Percentiles rank a stretch among this genome's conserved stretches.
Conservation (phyloP, 495 filamentous ascomycete species). For the Pyrenopolyporus hunteri region DNA sequence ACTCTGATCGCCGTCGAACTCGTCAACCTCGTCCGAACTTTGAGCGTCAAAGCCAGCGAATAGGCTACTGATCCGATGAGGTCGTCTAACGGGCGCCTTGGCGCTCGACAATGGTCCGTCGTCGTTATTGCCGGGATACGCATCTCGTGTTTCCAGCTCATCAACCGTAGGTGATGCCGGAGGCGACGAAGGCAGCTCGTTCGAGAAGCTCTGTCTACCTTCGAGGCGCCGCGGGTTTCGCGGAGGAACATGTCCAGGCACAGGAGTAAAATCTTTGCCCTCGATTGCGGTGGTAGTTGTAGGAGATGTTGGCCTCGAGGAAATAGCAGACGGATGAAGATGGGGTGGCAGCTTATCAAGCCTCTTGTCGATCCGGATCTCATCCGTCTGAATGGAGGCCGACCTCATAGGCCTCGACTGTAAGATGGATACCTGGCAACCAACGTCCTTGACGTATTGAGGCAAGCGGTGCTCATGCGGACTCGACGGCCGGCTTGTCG, state of each 20-base stretch:
- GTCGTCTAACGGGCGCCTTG: slow-evolving; percentile 67
- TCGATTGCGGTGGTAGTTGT: slow-evolving; percentile 37
- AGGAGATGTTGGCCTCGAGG: slow-evolving; percentile 61
- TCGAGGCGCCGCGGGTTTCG: slow-evolving; percentile 59
- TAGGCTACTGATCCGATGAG: slow-evolving; percentile 78
- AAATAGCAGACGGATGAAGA: slow-evolving; percentile 74
- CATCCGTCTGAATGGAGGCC: slow-evolving; percentile 84
- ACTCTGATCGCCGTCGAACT: slow-evolving; percentile 67
- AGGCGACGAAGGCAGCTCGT: slow-evolving; percentile 55
- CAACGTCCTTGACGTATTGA: slow-evolving; percentile 60
- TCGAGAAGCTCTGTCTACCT: slow-evolving; percentile 49
- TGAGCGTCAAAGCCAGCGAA: slow-evolving; percentile 77
- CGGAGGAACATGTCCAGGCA: slow-evolving; percentile 57
- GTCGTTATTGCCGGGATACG: slow-evolving; percentile 83
- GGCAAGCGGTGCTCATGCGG: slow-evolving; percentile 60
- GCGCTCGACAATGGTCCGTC: slow-evolving; percentile 73
- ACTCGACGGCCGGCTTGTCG: slow-evolving; percentile 58
- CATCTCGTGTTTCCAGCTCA: slow-evolving; percentile 59
- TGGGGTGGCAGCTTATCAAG: slow-evolving; percentile 75
- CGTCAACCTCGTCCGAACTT: slow-evolving; percentile 63
- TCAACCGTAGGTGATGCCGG: slow-evolving; percentile 40
- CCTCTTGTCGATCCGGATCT: slow-evolving; percentile 78
- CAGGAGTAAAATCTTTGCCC: slow-evolving; percentile 52
- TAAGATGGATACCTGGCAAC: slow-evolving; percentile 58
- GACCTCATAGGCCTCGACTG: slow-evolving; percentile 61